These are phyloP conservation scores for Pseudopyricularia javanii DNA, from an alignment of 2,329 filamentous ascomycete genomes.

Conservation along the genomic window DNA sequence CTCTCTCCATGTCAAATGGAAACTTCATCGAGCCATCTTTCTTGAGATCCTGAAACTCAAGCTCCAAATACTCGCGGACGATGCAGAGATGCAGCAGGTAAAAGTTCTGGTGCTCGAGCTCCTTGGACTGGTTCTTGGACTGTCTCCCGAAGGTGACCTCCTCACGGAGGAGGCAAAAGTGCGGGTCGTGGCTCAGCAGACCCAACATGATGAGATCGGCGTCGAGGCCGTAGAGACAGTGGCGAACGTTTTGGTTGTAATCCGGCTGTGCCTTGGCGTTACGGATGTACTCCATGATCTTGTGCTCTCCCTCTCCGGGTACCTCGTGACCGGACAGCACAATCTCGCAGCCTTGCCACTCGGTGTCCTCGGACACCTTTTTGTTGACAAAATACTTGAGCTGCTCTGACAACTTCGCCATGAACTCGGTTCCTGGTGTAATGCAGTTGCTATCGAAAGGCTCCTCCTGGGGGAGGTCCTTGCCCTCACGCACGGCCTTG, in stretches of 20 bases:
- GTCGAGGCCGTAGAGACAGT: constrained; percentile 94
- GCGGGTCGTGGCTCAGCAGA: constrained; percentile 90
- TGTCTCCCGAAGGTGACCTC: constrained; percentile 94
- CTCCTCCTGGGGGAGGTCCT: constrained; percentile 89
- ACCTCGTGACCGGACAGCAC: constrained; percentile 96
- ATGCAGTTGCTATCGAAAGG: constrained; percentile 99
- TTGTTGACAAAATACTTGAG: constrained; percentile 98
- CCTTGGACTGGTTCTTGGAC: constrained; percentile 80
- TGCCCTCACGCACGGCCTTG: constrained; percentile 79
- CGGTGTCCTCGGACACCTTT: constrained; percentile 90
- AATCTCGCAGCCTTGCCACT: constrained; percentile 95
- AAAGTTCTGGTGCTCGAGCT: constrained; percentile 97
- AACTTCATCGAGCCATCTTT: constrained; percentile 60
- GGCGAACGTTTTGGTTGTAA: constrained; percentile 86
- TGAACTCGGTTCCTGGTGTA: constrained; percentile 90
- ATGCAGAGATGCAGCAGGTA: constrained; percentile 96
- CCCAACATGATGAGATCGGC: constrained; percentile 98
- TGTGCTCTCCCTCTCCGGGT: constrained; percentile 95
- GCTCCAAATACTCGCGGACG: constrained; percentile 88
- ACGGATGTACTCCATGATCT: constrained; percentile 99
- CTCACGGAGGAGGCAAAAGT: constrained; percentile 93
- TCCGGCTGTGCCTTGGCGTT: constrained; percentile 89
- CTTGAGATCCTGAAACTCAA: constrained; percentile 92
- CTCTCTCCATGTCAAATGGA: constrained; percentile 81
- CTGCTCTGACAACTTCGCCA: constrained; percentile 90